Evolutionary conservation across 306 rosid species (phyloP).

Genomic region (Lathyrus oleraceus): DNA sequence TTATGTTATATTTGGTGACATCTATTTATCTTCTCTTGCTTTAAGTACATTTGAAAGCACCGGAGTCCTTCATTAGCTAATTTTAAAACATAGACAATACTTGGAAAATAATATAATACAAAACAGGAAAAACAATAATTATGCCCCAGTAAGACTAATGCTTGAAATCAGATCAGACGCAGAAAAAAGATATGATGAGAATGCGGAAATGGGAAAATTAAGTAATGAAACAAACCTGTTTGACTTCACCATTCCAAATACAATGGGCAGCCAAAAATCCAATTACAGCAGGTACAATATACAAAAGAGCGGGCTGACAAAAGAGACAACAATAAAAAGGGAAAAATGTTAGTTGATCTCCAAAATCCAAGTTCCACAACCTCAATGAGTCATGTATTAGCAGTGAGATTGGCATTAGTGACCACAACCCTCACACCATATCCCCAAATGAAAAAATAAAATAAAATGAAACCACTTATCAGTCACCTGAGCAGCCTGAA

Average conservation of each 20-base stretch:
- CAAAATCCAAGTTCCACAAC: background rate
- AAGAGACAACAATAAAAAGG: conserved; percentile 22
- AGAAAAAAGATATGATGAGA: conserved; percentile 2
- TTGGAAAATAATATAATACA: background rate
- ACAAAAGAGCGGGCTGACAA: conserved; percentile 92
- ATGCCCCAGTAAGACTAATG: background rate
- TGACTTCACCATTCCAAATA: conserved; percentile 90
- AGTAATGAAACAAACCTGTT: conserved; percentile 66
- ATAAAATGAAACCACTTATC: conserved; percentile 28
- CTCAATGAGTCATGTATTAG: conserved; percentile 27
- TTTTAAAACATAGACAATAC: background rate
- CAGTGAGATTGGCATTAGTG: background rate
- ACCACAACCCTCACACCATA: background rate
- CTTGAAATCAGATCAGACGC: conserved; percentile 21
- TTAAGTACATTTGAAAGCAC: background rate
- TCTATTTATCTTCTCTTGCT: conserved; percentile 1
- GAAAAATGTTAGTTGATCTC: conserved; percentile 16
- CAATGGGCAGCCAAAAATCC: conserved; percentile 96
- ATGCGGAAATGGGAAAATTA: conserved; percentile 3
- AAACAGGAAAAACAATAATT: background rate
- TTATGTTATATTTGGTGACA: background rate
- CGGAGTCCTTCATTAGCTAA: background rate
- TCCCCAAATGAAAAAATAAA: conserved; percentile 1
- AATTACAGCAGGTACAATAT: conserved; percentile 87
- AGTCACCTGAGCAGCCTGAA: conserved; percentile 98